A percentile compares a stretch with the other conserved stretches of the same genome.
Conservation (phyloP, 1,139 yeast genomes). For the Diutina siamensis region DNA sequence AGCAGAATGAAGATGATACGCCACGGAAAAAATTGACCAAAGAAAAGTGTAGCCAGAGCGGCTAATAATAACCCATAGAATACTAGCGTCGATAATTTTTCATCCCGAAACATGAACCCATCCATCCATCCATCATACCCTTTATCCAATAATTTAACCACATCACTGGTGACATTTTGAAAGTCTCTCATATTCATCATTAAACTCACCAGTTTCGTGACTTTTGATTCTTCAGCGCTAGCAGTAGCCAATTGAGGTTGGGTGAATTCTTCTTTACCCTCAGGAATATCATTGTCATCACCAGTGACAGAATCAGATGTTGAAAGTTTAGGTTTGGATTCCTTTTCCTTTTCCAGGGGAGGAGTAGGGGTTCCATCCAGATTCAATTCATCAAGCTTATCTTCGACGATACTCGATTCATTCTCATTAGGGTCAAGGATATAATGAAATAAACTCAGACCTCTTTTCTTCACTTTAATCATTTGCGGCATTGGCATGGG, state of each 20-base stretch:
- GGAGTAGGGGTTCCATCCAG: slow-evolving; percentile 10
- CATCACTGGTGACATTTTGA: slow-evolving; percentile 49
- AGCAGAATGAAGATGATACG: not conserved
- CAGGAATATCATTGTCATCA: not conserved
- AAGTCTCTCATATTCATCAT: slow-evolving; percentile 48
- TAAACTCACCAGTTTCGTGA: slow-evolving; percentile 11
- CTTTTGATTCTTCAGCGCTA: not conserved
- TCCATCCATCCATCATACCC: slow-evolving; percentile 48
- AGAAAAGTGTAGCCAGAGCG: slow-evolving; percentile 26
- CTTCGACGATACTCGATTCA: slow-evolving; percentile 14
- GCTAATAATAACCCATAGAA: slow-evolving; percentile 27
- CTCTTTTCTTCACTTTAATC: slow-evolving; percentile 37
- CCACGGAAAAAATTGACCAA: slow-evolving; percentile 49
- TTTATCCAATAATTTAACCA: slow-evolving; percentile 39
- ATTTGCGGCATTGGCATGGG: slow-evolving; percentile 40
- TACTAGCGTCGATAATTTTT: slow-evolving; percentile 50
- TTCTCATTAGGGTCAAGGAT: slow-evolving; percentile 32
- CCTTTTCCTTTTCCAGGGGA: slow-evolving; percentile 1
- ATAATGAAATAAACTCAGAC: slow-evolving; percentile 43
- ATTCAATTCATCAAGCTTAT: slow-evolving; percentile 12
- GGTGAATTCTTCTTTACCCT: not conserved
- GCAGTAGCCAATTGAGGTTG: slow-evolving; percentile 1
- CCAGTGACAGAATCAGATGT: too few species aligned
- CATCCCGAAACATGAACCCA: slow-evolving; percentile 65
- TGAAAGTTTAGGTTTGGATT: not conserved